Evolutionary conservation across 768 basidiomycete genomes (phyloP).

Genomic region (Macrocybe gigantea): DNA sequence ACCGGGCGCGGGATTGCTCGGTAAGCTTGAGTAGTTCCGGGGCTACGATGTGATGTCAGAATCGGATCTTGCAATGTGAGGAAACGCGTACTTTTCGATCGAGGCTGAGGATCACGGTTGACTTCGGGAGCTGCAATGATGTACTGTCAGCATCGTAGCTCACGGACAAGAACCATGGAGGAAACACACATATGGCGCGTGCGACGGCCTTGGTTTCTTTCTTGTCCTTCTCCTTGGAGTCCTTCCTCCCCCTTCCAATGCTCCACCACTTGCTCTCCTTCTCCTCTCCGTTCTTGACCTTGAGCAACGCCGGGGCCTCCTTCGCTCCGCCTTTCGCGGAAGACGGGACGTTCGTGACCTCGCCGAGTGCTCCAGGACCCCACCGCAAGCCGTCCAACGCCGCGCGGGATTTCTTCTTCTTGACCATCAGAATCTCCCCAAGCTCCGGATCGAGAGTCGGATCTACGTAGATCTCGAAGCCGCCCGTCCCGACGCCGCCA

Average conservation of each 20-base stretch:
- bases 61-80: not conserved
- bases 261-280: conserved; percentile 70
- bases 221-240: conserved; percentile 54
- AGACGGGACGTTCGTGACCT: conserved; percentile 53
- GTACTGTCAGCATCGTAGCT: not conserved
- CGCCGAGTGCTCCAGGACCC: conserved; percentile 35
- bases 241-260: conserved; percentile 68
- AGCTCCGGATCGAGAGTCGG: conserved; percentile 58
- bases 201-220: conserved; percentile 20
- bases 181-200: conserved; percentile 34
- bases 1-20: conserved; percentile 40
- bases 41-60: conserved; percentile 21
- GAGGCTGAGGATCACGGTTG: conserved; percentile 20
- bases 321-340: conserved; percentile 11
- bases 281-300: conserved; percentile 27
- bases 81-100: conserved; percentile 31
- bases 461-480: conserved; percentile 72
- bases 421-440: conserved; percentile 66
- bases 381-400: conserved; percentile 57
- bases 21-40: conserved; percentile 37
- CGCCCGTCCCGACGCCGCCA: conserved; percentile 20
- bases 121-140: conserved; percentile 25
- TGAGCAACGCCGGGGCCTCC: conserved; percentile 23
- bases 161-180: not conserved
- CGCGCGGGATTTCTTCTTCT: conserved; percentile 67